phyloP scores from a whole-genome alignment of 2,329 filamentous ascomycete species.

The Aspergillus amoenus region DNA sequence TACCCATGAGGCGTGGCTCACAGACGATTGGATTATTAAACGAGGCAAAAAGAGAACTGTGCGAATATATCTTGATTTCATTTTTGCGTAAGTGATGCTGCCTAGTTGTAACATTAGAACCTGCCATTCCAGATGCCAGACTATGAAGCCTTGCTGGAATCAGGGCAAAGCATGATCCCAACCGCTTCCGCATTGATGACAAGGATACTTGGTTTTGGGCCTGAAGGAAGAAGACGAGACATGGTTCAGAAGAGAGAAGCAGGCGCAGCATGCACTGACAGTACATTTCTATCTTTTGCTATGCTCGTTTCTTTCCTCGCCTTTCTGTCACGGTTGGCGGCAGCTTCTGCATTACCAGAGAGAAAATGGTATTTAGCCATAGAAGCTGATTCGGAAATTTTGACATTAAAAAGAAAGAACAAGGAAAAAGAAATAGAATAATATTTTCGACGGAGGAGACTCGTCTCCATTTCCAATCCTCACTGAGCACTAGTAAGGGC shows the following conservation, averaged over 20 bases:
- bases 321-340: slow-evolving; percentile 9
- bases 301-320: not conserved
- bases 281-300: not conserved
- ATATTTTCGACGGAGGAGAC: not conserved
- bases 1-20: not conserved
- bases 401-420: no score
- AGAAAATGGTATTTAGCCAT: not conserved
- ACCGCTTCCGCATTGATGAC: slow-evolving; percentile 9
- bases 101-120: not conserved
- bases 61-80: not conserved
- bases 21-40: not conserved
- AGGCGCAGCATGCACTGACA: not conserved
- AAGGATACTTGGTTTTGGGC: slow-evolving; percentile 1
- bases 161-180: slow-evolving; percentile 4
- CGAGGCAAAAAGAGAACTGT: not conserved
- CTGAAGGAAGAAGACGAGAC: not conserved
- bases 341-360: not conserved
- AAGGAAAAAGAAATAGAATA: no score
- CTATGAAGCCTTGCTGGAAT: slow-evolving; percentile 4
- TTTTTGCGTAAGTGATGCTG: not conserved
- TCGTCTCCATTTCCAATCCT: not conserved
- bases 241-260: not conserved
- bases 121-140: not conserved
- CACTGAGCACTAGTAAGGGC: not conserved
- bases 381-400: not conserved